Evolutionary conservation across 495 filamentous ascomycete genomes (phyloP).

Genomic region (Lepidopterella palustris): DNA sequence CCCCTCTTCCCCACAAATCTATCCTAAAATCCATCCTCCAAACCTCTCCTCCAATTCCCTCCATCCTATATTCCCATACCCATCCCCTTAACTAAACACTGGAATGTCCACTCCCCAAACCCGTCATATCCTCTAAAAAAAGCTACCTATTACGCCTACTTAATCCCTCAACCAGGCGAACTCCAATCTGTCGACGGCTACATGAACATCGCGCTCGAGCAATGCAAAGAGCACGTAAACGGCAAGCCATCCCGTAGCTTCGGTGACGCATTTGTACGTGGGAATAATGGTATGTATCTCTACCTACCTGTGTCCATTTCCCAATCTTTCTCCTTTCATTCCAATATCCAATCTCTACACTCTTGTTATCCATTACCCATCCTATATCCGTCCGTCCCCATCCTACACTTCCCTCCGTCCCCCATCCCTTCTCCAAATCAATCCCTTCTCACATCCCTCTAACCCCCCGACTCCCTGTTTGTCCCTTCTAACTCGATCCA

Average conservation of each 20-base stretch:
- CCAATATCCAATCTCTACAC: too few species aligned
- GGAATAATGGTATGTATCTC: constrained; percentile 74
- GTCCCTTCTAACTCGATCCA: too few species aligned
- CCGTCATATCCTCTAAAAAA: too few species aligned
- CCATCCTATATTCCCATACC: too few species aligned
- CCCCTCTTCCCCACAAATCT: background rate
- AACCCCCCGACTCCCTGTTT: too few species aligned
- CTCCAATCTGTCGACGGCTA: constrained; percentile 97
- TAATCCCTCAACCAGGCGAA: constrained; percentile 66
- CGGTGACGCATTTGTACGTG: constrained; percentile 92
- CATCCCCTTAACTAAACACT: background rate
- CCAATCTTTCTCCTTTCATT: background rate
- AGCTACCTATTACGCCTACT: background rate
- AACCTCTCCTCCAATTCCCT: too few species aligned
- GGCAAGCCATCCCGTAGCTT: constrained; percentile 73
- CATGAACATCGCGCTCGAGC: constrained; percentile 97
- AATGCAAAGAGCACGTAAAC: constrained; percentile 84
- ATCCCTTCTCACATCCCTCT: too few species aligned
- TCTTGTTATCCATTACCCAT: background rate
- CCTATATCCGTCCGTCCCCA: too few species aligned
- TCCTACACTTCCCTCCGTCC: too few species aligned
- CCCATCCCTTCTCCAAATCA: too few species aligned
- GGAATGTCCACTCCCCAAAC: too few species aligned
- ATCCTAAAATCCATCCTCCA: too few species aligned
- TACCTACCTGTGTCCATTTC: background rate